Evolutionary conservation across 73 alveolate species (phyloP).

Genomic region (Tetrahymena malaccensis): DNA sequence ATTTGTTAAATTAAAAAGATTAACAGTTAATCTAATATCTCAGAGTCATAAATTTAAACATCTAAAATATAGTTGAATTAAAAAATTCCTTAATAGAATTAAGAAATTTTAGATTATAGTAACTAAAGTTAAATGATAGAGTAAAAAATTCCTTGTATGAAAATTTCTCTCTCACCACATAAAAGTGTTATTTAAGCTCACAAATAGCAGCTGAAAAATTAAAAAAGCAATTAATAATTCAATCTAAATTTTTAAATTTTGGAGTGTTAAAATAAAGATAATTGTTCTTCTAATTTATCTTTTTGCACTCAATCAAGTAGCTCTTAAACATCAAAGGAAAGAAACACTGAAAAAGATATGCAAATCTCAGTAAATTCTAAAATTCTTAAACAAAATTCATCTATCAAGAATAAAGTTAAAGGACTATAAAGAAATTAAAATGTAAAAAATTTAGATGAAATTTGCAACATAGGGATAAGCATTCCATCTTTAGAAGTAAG

Average conservation of each 20-base stretch:
- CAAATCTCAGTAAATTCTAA: not conserved
- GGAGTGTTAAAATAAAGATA: not conserved
- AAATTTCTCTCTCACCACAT: not conserved
- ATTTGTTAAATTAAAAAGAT: not conserved
- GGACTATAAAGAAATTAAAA: not conserved
- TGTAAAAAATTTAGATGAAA: not conserved
- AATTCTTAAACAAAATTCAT: not conserved
- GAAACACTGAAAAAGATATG: not conserved
- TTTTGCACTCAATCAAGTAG: not conserved
- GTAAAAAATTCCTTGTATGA: not conserved
- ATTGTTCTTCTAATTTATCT: not conserved
- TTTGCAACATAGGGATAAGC: not conserved
- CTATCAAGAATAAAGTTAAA: not conserved
- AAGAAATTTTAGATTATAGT: not conserved
- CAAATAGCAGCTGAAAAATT: not conserved
- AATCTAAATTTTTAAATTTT: not conserved
- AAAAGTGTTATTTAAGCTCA: not conserved
- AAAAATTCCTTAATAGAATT: too few species aligned
- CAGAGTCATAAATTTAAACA: not conserved
- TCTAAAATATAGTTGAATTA: not conserved
- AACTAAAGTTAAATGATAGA: too few species aligned
- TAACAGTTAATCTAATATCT: too few species aligned
- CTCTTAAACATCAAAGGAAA: not conserved
- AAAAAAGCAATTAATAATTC: not conserved
- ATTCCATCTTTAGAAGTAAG: not conserved